Percentiles rank a stretch among this genome's conserved stretches.
phyloP scores from a whole-genome alignment of 2,329 filamentous ascomycete genomes.

The Blumeria graminis region DNA sequence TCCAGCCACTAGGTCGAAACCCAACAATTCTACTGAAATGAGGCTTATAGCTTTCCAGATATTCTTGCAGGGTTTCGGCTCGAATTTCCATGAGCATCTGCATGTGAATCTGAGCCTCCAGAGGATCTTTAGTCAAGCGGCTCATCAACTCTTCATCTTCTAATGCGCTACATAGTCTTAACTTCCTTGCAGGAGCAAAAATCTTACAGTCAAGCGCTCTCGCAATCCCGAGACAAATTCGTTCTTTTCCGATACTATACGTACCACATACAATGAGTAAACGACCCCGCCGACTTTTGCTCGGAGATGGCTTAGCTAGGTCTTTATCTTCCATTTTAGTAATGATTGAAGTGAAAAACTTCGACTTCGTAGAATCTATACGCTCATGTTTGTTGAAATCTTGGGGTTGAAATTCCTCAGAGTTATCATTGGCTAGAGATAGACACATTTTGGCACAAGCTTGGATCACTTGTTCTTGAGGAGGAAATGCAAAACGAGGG shows the following conservation, averaged over 20 bases:
- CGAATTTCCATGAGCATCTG: conserved; percentile 87
- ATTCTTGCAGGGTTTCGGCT: conserved; percentile 74
- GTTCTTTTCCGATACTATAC: conserved; percentile 94
- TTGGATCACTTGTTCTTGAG: conserved; percentile 64
- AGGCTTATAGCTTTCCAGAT: conserved; percentile 54
- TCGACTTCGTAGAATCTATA: conserved; percentile 33
- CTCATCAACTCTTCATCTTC: conserved; percentile 62
- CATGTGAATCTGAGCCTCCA: conserved; percentile 90
- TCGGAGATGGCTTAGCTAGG: conserved; percentile 4
- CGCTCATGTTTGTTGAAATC: conserved; percentile 29
- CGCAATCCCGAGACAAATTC: conserved; percentile 82
- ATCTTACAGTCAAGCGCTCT: conserved; percentile 70
- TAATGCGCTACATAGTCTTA: conserved; percentile 60
- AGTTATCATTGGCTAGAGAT: conserved; percentile 42
- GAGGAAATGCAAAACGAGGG: conserved; percentile 83
- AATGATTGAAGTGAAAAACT: conserved; percentile 25
- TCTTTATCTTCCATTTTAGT: conserved; percentile 11
- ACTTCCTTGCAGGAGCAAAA: conserved; percentile 62
- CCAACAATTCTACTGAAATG: conserved; percentile 73
- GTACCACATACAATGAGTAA: conserved; percentile 85
- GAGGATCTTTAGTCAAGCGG: conserved; percentile 55
- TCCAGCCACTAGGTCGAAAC: conserved; percentile 87
- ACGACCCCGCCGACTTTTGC: conserved; percentile 28
- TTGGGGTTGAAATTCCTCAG: conserved; percentile 29
- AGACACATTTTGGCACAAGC: conserved; percentile 75